A percentile compares a stretch with the other conserved stretches of the same genome.
Evolutionary conservation across 257 asterid species (phyloP).

Genomic region (Plantago ovata): DNA sequence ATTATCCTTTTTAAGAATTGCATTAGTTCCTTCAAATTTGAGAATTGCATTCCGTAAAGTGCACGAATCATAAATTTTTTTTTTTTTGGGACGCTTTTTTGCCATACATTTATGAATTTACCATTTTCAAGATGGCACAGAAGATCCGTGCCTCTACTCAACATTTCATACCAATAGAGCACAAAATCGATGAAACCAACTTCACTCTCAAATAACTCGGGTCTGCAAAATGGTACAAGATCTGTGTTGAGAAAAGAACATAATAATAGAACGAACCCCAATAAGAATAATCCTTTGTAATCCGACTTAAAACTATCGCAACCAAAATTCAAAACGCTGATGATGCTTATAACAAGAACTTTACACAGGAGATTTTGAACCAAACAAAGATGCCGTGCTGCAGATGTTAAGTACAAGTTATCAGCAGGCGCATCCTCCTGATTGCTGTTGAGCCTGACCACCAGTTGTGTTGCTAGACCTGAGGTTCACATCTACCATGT

Average conservation of each 20-base stretch:
- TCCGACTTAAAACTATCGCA: constrained; percentile 25
- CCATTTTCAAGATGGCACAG: too few relatives aligned
- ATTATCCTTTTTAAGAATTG: too few relatives aligned
- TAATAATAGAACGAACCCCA: constrained; percentile 8
- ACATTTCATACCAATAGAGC: too few relatives aligned
- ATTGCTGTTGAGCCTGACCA: constrained; percentile 43
- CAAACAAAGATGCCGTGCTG: constrained; percentile 13
- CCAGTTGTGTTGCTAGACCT: constrained; percentile 49
- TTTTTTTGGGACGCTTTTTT: too few relatives aligned
- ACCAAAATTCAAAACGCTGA: constrained; percentile 27
- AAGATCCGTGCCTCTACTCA: too few relatives aligned
- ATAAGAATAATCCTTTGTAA: constrained; percentile 17
- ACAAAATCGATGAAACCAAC: too few relatives aligned
- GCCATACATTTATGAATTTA: too few relatives aligned
- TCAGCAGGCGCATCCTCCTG: constrained; percentile 66
- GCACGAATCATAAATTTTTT: too few relatives aligned
- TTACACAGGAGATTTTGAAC: constrained; percentile 21
- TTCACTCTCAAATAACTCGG: neutral
- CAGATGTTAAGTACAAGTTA: constrained; percentile 3
- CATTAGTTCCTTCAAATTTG: too few relatives aligned
- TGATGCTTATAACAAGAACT: constrained; percentile 15
- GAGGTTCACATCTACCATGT: constrained; percentile 62
- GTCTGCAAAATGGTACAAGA: constrained; percentile 28
- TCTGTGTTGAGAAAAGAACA: constrained; percentile 8
- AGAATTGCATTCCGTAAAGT: too few relatives aligned